Percentiles rank a stretch among this genome's conserved stretches.
Conservation (phyloP, 371 early-diverging fungal genomes). For the Mortierella sp. region DNA sequence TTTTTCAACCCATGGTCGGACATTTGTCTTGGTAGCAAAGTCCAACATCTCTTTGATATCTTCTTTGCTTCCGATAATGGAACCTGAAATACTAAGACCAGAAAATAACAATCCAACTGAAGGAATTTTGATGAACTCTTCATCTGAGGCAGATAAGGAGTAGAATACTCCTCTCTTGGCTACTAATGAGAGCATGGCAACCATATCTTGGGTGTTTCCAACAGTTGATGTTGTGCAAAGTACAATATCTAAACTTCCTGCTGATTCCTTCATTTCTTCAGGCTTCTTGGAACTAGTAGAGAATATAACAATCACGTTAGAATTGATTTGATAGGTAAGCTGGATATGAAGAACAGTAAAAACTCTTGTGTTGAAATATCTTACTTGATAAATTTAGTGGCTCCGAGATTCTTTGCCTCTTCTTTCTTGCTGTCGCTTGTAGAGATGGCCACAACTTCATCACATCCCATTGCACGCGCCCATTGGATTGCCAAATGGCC, state of each 20-base stretch:
- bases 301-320: not conserved
- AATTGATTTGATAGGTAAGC: not conserved
- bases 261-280: slow-evolving; percentile 40
- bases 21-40: slow-evolving; percentile 76
- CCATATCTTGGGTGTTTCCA: slow-evolving; percentile 65
- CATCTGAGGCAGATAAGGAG: slow-evolving; percentile 79
- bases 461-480: slow-evolving; percentile 70
- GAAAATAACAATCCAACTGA: slow-evolving; percentile 61
- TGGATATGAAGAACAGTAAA: not conserved
- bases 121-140: slow-evolving; percentile 62
- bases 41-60: slow-evolving; percentile 75
- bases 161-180: slow-evolving; percentile 67
- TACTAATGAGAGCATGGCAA: slow-evolving; percentile 65
- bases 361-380: not conserved
- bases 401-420: slow-evolving; percentile 80
- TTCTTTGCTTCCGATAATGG: slow-evolving; percentile 74
- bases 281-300: slow-evolving; percentile 36
- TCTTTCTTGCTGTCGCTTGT: slow-evolving; percentile 72
- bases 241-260: slow-evolving; percentile 61
- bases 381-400: slow-evolving; percentile 63
- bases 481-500: slow-evolving; percentile 81
- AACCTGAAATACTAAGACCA: slow-evolving; percentile 72
- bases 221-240: slow-evolving; percentile 68
- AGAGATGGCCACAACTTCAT: slow-evolving; percentile 82
- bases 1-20: slow-evolving; percentile 76